These are phyloP conservation scores for Arthrobotrys iridis DNA, from an alignment of 2,329 filamentous ascomycete species.

Conservation along the genomic window DNA sequence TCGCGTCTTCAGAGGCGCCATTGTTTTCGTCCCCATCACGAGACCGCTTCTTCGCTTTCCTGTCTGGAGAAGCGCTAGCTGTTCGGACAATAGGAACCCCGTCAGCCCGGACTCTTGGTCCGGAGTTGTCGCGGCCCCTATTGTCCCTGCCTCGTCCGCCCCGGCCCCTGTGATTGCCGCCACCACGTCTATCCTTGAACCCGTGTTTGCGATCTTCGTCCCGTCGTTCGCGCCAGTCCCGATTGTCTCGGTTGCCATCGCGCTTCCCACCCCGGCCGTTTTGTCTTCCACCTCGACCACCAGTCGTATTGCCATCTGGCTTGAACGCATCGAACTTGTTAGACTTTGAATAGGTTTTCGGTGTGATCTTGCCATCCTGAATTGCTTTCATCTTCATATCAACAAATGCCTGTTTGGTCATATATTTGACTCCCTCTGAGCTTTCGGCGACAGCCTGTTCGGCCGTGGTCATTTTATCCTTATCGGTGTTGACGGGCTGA, in stretches of 20 bases:
- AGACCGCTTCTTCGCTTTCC: constrained; percentile 25
- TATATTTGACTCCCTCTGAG: constrained; percentile 61
- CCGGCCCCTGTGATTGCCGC: constrained; percentile 40
- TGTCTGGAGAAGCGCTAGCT: not conserved
- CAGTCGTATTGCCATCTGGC: constrained; percentile 50
- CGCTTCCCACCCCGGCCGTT: constrained; percentile 17
- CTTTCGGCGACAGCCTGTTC: constrained; percentile 42
- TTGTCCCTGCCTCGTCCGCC: constrained; percentile 61
- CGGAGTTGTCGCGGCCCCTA: not conserved
- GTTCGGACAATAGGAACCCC: constrained; percentile 34
- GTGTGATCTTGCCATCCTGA: constrained; percentile 73
- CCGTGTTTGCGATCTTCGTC: constrained; percentile 62
- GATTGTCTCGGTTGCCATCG: constrained; percentile 60
- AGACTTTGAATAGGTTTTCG: constrained; percentile 62
- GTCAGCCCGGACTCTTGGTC: constrained; percentile 26
- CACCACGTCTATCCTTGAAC: constrained; percentile 63
- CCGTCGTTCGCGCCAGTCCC: constrained; percentile 61
- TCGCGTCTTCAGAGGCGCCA: not conserved
- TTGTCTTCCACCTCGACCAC: constrained; percentile 15
- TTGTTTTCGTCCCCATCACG: constrained; percentile 15
- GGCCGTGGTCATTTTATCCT: constrained; percentile 32
- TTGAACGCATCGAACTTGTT: constrained; percentile 64
- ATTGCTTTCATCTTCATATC: constrained; percentile 79
- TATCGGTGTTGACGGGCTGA: constrained; percentile 11
- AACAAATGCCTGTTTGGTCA: constrained; percentile 88